A percentile compares a stretch with the other conserved stretches of the same genome.
Conservation (phyloP, 352 stramenopile species). For the Pythium insidiosum region DNA sequence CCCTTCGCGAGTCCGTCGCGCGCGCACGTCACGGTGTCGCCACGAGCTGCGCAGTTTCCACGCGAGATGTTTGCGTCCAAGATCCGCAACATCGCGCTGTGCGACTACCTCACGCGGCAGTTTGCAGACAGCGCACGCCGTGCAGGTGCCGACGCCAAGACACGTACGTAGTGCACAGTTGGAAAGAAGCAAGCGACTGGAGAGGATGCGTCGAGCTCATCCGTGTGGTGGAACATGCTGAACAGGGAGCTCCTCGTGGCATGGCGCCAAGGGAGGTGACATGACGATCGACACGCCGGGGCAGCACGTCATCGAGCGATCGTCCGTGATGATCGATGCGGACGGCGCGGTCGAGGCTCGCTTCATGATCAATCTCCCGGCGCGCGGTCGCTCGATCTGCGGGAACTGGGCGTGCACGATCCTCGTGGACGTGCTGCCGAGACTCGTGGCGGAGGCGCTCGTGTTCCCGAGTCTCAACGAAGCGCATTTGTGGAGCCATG, state of each 20-base stretch:
- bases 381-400: constrained; percentile 90
- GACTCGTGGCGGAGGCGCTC: constrained; percentile 77
- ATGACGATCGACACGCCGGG: constrained; percentile 90
- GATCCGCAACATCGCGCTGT: constrained; percentile 78
- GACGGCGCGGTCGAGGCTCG: constrained; percentile 85
- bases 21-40: constrained; percentile 84
- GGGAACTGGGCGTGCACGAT: constrained; percentile 91
- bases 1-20: constrained; percentile 93
- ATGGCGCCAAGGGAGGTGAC: constrained; percentile 90
- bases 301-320: constrained; percentile 93
- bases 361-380: constrained; percentile 95
- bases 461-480: constrained; percentile 67
- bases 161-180: constrained; percentile 18
- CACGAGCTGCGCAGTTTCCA: constrained; percentile 73
- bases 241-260: constrained; percentile 58
- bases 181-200: too few relatives aligned
- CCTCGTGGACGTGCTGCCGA: constrained; percentile 84
- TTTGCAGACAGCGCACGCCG: constrained; percentile 60
- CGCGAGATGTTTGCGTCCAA: constrained; percentile 63
- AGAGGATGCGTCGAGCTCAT: too few relatives aligned
- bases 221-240: too few relatives aligned
- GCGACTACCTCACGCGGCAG: constrained; percentile 86
- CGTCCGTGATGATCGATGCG: constrained; percentile 72
- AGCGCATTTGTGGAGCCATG: constrained; percentile 66
- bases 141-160: constrained; percentile 59